Conservation (phyloP, 1,284 basidiomycete species). For the Ganoderma lucidum region DNA sequence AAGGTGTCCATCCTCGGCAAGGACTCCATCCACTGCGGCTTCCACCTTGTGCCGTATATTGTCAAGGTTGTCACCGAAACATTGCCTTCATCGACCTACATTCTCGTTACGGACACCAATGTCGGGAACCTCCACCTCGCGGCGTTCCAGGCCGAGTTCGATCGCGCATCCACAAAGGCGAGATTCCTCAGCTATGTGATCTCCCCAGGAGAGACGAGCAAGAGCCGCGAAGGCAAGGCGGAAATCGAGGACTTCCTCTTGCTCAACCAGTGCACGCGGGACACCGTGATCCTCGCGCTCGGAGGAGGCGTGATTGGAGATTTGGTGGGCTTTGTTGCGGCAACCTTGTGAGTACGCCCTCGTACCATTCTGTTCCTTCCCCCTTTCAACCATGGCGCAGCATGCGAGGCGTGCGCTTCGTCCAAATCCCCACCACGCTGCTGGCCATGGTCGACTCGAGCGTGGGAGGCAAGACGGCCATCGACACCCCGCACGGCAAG, state of each 20-base stretch:
- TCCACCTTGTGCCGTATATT: constrained; percentile 88
- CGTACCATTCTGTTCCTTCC: not conserved
- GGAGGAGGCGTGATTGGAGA: constrained; percentile 98
- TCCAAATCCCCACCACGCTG: constrained; percentile 96
- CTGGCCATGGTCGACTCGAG: constrained; percentile 99
- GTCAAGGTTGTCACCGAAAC: constrained; percentile 78
- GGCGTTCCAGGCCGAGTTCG: constrained; percentile 74
- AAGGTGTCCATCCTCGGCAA: constrained; percentile 89
- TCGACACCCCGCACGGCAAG: constrained; percentile 97
- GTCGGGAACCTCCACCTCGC: constrained; percentile 83
- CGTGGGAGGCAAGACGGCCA: constrained; percentile 98
- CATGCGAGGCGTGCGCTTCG: constrained; percentile 91
- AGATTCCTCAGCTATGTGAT: constrained; percentile 86
- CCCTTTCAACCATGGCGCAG: constrained; percentile 43
- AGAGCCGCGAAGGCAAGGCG: constrained; percentile 92
- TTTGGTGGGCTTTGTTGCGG: constrained; percentile 94
- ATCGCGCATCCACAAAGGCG: constrained; percentile 51
- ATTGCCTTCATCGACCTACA: constrained; percentile 89
- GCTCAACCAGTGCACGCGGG: constrained; percentile 88
- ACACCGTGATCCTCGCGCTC: constrained; percentile 93
- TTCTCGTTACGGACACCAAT: constrained; percentile 93
- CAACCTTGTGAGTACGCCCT: constrained; percentile 87
- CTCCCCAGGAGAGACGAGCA: constrained; percentile 92
- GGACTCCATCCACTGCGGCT: constrained; percentile 92
- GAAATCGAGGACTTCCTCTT: constrained; percentile 95